Evolutionary conservation across 108 stramenopile species (phyloP).

Genomic region (Mayamaea pseudoterrestris): DNA sequence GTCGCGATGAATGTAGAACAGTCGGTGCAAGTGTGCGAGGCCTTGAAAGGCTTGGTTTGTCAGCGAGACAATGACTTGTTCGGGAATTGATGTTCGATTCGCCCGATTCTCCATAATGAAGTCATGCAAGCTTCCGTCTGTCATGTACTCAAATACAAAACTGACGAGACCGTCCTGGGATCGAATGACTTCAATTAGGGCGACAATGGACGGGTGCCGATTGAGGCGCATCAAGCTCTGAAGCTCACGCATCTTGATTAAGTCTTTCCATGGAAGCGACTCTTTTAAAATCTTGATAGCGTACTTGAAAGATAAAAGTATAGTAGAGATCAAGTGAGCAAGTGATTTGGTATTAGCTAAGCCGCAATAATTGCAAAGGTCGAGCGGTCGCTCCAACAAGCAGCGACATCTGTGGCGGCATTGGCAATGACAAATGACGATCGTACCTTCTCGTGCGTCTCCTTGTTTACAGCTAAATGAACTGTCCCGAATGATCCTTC

Average conservation of each 20-base stretch:
- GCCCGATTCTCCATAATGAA: slow-evolving; percentile 31
- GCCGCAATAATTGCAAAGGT: background rate
- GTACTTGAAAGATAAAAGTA: slow-evolving; percentile 14
- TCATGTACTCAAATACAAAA: slow-evolving; percentile 96
- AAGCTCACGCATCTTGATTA: slow-evolving; percentile 81
- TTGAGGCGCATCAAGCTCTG: slow-evolving; percentile 53
- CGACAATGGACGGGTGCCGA: slow-evolving; percentile 27
- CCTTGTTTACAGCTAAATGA: slow-evolving; percentile 58
- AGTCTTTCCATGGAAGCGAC: slow-evolving; percentile 75
- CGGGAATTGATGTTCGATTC: slow-evolving; percentile 4
- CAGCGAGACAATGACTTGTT: slow-evolving; percentile 59
- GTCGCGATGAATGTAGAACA: slow-evolving; percentile 89
- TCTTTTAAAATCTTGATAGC: slow-evolving; percentile 63
- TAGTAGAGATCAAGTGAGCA: background rate
- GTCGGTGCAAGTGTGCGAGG: slow-evolving; percentile 78
- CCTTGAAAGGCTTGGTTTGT: slow-evolving; percentile 81
- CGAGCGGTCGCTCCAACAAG: background rate
- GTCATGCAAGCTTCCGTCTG: slow-evolving; percentile 86
- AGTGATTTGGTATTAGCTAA: background rate
- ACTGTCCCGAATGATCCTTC: slow-evolving; percentile 95
- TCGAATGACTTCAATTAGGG: slow-evolving; percentile 1
- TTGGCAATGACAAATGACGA: slow-evolving; percentile 2
- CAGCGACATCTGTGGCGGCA: background rate
- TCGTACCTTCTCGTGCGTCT: slow-evolving; percentile 61
- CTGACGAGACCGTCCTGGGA: no score